These are phyloP conservation scores for Boletus rubropictus DNA, from an alignment of 768 basidiomycete genomes.

Conservation along the genomic window DNA sequence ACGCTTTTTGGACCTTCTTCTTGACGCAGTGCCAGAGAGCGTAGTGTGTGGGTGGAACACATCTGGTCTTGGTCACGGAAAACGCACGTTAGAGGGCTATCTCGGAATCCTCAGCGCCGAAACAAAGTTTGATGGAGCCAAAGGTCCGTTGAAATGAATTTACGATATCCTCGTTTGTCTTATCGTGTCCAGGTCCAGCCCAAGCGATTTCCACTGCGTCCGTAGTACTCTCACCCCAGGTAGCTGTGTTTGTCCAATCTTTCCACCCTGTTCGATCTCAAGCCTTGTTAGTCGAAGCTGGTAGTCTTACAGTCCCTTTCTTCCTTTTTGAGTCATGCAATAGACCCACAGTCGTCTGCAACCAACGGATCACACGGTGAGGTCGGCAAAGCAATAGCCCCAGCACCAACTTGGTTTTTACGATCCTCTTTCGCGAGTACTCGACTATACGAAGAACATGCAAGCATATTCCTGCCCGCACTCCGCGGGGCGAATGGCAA, in stretches of 20 bases:
- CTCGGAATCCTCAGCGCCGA: constrained; percentile 72
- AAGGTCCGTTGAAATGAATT: constrained; percentile 36
- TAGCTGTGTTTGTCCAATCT: constrained; percentile 25
- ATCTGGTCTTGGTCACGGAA: constrained; percentile 46
- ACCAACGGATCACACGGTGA: constrained; percentile 12
- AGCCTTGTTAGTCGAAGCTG: constrained; percentile 58
- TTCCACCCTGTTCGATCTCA: constrained; percentile 3
- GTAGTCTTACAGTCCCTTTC: constrained; percentile 69
- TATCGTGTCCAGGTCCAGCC: constrained; percentile 18
- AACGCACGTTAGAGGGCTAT: constrained; percentile 71
- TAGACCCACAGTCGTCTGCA: constrained; percentile 23
- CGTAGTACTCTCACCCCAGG: constrained; percentile 58
- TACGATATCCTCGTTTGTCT: background rate
- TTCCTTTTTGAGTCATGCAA: constrained; percentile 53
- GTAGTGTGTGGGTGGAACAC: constrained; percentile 67
- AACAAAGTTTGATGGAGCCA: constrained; percentile 51
- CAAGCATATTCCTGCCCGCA: constrained; percentile 37
- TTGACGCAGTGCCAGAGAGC: constrained; percentile 61
- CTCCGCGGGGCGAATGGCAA: constrained; percentile 9
- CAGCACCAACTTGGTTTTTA: constrained; percentile 59
- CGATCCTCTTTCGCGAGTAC: constrained; percentile 49
- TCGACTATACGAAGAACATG: constrained; percentile 51
- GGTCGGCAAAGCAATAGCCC: constrained; percentile 6
- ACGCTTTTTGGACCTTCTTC: constrained; percentile 67
- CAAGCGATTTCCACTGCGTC: constrained; percentile 57